Base-by-base conservation (phyloP, 768 basidiomycete genomes). In the Leccinum pellstonianum region DNA sequence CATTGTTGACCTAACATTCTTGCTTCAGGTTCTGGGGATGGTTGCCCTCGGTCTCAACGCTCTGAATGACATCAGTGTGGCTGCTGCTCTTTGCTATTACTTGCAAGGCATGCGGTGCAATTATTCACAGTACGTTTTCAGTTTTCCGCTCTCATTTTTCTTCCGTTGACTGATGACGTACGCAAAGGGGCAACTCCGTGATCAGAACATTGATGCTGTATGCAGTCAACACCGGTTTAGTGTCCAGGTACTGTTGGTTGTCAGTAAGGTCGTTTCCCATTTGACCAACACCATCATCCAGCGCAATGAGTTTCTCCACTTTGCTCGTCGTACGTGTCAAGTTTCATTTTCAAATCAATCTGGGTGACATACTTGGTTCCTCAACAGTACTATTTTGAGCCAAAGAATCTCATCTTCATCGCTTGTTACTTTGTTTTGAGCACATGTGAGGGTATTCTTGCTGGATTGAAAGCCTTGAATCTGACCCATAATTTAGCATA, bases 381-480 rank as follows among this genome's bases (percentile, higher is more conserved):
- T 3, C 14, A 5, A 60, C 38, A 88, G 86, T 90, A 83, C 66
- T 80, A 87, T 64, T 62, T 78, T 31, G 77, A 81, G 70, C 77
- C 82, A 0, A 60, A 57, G 14, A 87, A 86, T 63, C 77, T 90
- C 52, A 80, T 85, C 55, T 90, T 86, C 67, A 76, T 83, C 41
- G 79, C 80, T 9, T 78, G 79, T 51, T 89, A 87, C 68, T 87
- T 90, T 61, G 77, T 85, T 53, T 70, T 88, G 37, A 85, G 83
- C 70, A 90, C 89, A 76, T 64, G 87, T 87, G 67, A 63, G 86
- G 70, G 27, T 3, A 41, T 25, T 25, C 6, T 50, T 37, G n/a
- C 48, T n/a, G 15, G 19, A 48, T 17, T 47, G n/a, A 7, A 25
- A 25, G 17, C 62, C 15, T 29, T 46, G 21, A 38, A 51, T 55